phyloP scores from a whole-genome alignment of 2,329 filamentous ascomycete genomes.

The Triangularia verruculosa region DNA sequence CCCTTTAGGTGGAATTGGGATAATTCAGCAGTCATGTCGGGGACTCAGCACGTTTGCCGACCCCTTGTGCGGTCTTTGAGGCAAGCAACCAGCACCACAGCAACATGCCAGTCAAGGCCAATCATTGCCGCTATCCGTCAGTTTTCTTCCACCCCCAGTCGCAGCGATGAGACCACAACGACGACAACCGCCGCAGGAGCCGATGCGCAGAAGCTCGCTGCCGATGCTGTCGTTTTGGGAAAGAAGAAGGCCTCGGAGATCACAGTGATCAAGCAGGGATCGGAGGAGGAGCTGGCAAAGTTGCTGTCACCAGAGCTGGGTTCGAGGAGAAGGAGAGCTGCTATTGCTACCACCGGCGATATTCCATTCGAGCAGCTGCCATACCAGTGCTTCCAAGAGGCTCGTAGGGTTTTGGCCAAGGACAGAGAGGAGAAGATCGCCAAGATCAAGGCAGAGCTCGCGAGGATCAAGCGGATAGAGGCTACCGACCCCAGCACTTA shows the following conservation, averaged over 20 bases:
- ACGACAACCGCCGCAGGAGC: slow-evolving; percentile 27
- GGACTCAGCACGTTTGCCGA: slow-evolving; percentile 56
- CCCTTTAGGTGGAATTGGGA: slow-evolving; percentile 3
- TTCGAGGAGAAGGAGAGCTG: slow-evolving; percentile 77
- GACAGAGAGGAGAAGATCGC: slow-evolving; percentile 80
- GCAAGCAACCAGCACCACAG: slow-evolving; percentile 35
- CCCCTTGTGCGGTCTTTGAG: slow-evolving; percentile 55
- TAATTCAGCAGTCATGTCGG: slow-evolving; percentile 48
- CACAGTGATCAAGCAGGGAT: slow-evolving; percentile 22
- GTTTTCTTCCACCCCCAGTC: slow-evolving; percentile 37
- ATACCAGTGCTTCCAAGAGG: slow-evolving; percentile 98
- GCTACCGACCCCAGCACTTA: slow-evolving; percentile 54
- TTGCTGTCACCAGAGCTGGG: slow-evolving; percentile 71
- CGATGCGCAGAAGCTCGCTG: slow-evolving; percentile 22
- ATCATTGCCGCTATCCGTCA: slow-evolving; percentile 30
- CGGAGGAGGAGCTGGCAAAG: slow-evolving; percentile 62
- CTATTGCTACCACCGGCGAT: slow-evolving; percentile 60
- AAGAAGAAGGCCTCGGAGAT: slow-evolving; percentile 44
- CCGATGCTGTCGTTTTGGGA: slow-evolving; percentile 33
- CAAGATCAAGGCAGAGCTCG: slow-evolving; percentile 65
- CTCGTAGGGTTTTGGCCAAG: slow-evolving; percentile 73
- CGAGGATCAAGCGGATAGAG: slow-evolving; percentile 66
- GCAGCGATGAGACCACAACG: slow-evolving; percentile 37
- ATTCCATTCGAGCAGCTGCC: slow-evolving; percentile 91
- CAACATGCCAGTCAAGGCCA: slow-evolving; percentile 34